Base-by-base conservation (phyloP, 306 rosid genomes). In the Argentina anserina region DNA sequence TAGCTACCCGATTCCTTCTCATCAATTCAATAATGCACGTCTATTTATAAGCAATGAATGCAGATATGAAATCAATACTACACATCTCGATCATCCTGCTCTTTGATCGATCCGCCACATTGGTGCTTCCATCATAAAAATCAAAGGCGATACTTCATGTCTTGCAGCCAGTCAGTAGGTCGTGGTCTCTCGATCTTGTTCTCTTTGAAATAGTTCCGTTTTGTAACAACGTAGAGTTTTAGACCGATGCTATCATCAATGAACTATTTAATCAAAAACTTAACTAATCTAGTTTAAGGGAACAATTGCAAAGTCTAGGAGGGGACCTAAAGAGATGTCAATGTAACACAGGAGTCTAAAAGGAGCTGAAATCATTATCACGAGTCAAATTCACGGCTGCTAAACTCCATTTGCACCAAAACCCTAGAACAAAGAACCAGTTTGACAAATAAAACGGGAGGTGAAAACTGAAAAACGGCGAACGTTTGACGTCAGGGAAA, bases 1-100 rank as follows among this genome's bases (percentile, higher is more conserved):
- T 41, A 72, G 66, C 76, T 72, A 72, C 76, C 58, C 55, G 8
- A 72, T 72, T 59, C 67, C 65, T 45, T 41, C 31, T 41, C 67
- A 72, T 21, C 67, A 58, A 59, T 59, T 11, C 67, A 41, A 26
- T 39, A 3, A 40, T 23, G 66, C 3, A 3, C 29, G 36, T 12
- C 5, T 11, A 59, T 56, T 10, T 28, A 56, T 28, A 1, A 28
- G 36, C 33, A 25, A 39, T 1, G 1, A 14, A 29, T 29, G 3
- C 65, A 59, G 13, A 59, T 37, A 13, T 29, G 37, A 58, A 29
- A 59, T 15, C 4, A 31, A 59, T 14, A 7, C 3, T 29, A 15
- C 65, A 15, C 4, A 29, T 59, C 25, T 10, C 31, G 4, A 2
- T 1, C 49, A 33, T 33, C 36, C 36, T 33, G 36, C 2, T 33